Evolutionary conservation across 306 rosid genomes (phyloP).

Genomic region (Luffa acutangula): DNA sequence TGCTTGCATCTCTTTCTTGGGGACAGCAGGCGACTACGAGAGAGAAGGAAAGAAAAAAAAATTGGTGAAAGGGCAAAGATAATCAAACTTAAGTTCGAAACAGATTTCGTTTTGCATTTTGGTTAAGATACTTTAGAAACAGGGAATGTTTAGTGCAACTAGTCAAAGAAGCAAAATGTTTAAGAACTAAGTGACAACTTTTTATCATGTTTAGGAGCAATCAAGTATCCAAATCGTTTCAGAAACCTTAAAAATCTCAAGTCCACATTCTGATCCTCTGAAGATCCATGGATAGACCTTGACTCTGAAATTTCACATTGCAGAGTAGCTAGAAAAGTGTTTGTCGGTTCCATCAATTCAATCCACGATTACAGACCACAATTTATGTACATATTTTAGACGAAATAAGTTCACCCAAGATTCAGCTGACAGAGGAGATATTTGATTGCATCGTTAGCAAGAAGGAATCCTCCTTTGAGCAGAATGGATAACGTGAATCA

Average conservation of each 20-base stretch:
- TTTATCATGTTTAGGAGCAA: neutral
- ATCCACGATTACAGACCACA: neutral
- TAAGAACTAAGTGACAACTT: neutral
- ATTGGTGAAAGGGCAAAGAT: neutral
- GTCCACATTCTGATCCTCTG: neutral
- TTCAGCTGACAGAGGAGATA: neutral
- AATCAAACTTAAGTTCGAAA: neutral
- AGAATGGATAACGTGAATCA: neutral
- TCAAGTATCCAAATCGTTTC: neutral
- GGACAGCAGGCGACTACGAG: conserved; percentile 25
- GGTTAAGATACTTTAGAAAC: neutral
- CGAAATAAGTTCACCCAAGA: neutral
- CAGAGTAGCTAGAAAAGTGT: neutral
- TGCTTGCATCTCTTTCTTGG: conserved; percentile 30
- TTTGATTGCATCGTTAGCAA: neutral
- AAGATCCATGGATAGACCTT: too few relatives aligned
- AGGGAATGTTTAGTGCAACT: neutral
- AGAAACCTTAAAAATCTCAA: neutral
- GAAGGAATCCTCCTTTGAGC: neutral
- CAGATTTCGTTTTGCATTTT: neutral
- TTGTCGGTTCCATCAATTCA: neutral
- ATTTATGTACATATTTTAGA: neutral
- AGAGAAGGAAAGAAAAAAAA: conserved; percentile 7
- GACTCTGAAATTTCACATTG: neutral
- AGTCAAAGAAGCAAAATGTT: neutral